Evolutionary conservation across 2,329 filamentous ascomycete genomes (phyloP).

Genomic region (Hymenotorrendiella dingleyae): DNA sequence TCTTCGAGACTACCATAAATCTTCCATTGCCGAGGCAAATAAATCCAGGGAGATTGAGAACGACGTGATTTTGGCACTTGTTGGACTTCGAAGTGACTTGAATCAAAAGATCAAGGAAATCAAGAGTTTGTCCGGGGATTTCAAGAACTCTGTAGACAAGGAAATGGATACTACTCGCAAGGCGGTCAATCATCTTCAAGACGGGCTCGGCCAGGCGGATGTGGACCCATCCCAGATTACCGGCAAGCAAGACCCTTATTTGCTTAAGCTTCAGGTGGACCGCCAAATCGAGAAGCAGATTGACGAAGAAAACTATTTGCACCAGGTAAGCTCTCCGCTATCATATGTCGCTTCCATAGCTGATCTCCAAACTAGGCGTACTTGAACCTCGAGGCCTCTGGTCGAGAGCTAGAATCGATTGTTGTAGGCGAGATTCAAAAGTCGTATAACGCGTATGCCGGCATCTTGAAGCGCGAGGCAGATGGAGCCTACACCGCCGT

Average conservation of each 20-base stretch:
- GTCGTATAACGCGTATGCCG: constrained; percentile 89
- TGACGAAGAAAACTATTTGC: constrained; percentile 95
- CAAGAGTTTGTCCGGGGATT: constrained; percentile 85
- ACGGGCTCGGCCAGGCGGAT: constrained; percentile 73
- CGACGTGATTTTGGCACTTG: constrained; percentile 84
- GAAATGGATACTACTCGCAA: constrained; percentile 82
- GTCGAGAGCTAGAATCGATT: constrained; percentile 90
- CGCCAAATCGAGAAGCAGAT: constrained; percentile 87
- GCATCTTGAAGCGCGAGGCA: constrained; percentile 85
- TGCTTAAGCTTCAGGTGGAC: constrained; percentile 80
- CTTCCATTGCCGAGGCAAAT: constrained; percentile 70
- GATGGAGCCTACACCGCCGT: constrained; percentile 73
- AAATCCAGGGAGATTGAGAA: constrained; percentile 88
- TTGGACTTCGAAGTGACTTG: constrained; percentile 78
- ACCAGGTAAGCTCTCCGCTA: constrained; percentile 58
- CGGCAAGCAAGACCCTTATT: constrained; percentile 87
- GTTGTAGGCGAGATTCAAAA: constrained; percentile 98
- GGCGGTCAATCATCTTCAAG: constrained; percentile 74
- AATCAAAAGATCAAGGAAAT: constrained; percentile 98
- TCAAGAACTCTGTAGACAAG: constrained; percentile 94
- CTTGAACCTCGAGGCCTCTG: constrained; percentile 88
- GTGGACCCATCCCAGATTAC: constrained; percentile 67
- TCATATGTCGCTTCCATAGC: background rate
- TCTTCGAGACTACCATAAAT: constrained; percentile 75
- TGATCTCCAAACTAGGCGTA: constrained; percentile 59